Evolutionary conservation across 2,329 filamentous ascomycete species (phyloP).

Genomic region (Ophiostoma sp.): DNA sequence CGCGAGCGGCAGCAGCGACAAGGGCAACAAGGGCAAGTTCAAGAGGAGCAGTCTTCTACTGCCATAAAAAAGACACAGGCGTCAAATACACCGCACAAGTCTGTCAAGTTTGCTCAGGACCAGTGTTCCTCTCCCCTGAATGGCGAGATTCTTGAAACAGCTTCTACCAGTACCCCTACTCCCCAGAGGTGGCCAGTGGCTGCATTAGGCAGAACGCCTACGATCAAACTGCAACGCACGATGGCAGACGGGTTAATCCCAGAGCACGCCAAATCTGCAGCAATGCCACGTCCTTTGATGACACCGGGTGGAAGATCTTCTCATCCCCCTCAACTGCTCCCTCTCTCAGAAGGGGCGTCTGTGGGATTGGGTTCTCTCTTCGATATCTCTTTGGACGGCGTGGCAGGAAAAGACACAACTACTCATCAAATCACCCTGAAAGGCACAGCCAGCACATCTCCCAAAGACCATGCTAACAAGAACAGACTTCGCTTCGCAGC

Average conservation of each 20-base stretch:
- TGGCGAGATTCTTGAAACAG: not conserved
- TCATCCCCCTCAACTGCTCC: slow-evolving; percentile 43
- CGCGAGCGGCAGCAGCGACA: slow-evolving; percentile 1
- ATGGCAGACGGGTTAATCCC: slow-evolving; percentile 34
- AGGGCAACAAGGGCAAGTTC: not conserved
- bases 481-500: slow-evolving; percentile 21
- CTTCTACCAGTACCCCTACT: not conserved
- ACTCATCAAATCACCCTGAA: not conserved
- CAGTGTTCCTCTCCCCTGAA: slow-evolving; percentile 8
- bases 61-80: not conserved
- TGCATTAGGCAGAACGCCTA: slow-evolving; percentile 33
- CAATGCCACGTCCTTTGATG: slow-evolving; percentile 36
- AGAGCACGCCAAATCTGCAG: slow-evolving; percentile 33
- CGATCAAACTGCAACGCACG: slow-evolving; percentile 56
- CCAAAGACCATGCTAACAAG: slow-evolving; percentile 16
- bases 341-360: slow-evolving; percentile 54
- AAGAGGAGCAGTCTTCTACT: not conserved
- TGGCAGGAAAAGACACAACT: not conserved
- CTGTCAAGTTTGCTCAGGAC: slow-evolving; percentile 23
- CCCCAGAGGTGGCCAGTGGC: slow-evolving; percentile 6
- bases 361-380: slow-evolving; percentile 43
- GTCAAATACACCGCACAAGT: not conserved
- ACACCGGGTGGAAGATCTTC: not conserved
- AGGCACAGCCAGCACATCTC: not conserved
- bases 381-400: slow-evolving; percentile 35